Percentiles rank a stretch among this genome's conserved stretches.
Evolutionary conservation across 2,329 filamentous ascomycete genomes (phyloP).

Genomic region (Diaporthe velutina): DNA sequence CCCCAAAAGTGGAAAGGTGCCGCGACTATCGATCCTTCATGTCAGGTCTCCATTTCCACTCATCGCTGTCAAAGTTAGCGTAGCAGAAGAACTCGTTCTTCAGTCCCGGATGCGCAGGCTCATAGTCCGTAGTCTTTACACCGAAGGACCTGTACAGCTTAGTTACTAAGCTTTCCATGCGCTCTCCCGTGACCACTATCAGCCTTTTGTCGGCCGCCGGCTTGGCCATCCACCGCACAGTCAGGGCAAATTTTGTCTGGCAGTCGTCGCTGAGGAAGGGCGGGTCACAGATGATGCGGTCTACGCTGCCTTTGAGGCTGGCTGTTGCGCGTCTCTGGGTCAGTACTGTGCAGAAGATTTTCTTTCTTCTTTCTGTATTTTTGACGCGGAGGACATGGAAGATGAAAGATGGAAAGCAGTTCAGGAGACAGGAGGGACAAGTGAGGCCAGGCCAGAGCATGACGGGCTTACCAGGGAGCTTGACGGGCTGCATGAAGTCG

Average conservation of each 20-base stretch:
- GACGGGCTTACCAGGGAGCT: conserved; percentile 65
- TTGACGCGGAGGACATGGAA: background rate
- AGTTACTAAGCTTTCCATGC: conserved; percentile 74
- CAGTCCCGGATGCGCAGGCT: conserved; percentile 77
- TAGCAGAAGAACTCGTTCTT: conserved; percentile 88
- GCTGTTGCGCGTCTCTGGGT: conserved; percentile 46
- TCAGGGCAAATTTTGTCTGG: conserved; percentile 83
- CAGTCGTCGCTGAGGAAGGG: conserved; percentile 86
- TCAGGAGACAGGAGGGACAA: background rate
- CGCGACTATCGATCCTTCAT: conserved; percentile 32
- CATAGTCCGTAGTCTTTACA: conserved; percentile 74
- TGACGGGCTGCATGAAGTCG: conserved; percentile 78
- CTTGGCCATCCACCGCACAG: conserved; percentile 79
- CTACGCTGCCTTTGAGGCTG: conserved; percentile 72
- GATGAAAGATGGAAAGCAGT: too few relatives aligned
- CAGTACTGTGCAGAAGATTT: background rate
- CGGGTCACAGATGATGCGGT: conserved; percentile 81
- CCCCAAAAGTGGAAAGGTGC: too few relatives aligned
- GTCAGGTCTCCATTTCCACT: conserved; percentile 59
- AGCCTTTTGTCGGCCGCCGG: conserved; percentile 52
- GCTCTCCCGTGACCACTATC: conserved; percentile 82
- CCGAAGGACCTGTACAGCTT: conserved; percentile 77
- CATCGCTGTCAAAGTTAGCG: conserved; percentile 78
- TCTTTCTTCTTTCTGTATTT: background rate
- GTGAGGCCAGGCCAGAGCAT: background rate